Conservation (phyloP, 345 rosid species). For the Eutrema japonicum region DNA sequence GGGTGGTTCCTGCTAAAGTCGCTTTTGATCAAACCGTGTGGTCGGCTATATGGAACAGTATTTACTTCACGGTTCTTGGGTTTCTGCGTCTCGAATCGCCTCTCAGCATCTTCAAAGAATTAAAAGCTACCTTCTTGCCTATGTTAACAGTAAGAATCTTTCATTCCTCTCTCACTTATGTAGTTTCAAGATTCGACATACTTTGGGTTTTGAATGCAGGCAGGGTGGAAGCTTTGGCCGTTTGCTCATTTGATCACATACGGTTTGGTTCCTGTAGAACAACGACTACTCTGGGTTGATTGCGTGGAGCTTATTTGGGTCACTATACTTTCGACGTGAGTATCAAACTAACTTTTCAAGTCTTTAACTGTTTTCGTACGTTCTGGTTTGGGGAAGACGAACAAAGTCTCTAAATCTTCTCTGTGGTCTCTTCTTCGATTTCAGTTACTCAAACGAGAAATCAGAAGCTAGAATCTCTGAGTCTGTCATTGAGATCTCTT, state of each 20-base stretch:
- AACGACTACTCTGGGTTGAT: constrained; percentile 98
- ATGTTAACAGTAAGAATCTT: constrained; percentile 75
- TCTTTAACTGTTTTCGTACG: neutral
- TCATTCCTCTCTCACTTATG: neutral
- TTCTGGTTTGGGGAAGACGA: neutral
- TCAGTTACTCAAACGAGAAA: constrained; percentile 88
- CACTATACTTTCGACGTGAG: constrained; percentile 97
- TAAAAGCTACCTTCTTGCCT: constrained; percentile 80
- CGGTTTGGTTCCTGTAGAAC: constrained; percentile 88
- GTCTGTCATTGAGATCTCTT: constrained; percentile 51
- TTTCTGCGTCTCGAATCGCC: constrained; percentile 88
- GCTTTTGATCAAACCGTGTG: constrained; percentile 90
- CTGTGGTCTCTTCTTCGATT: neutral
- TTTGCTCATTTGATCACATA: constrained; percentile 95
- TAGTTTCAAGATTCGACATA: constrained; percentile 8
- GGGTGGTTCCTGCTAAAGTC: constrained; percentile 96
- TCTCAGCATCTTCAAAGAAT: constrained; percentile 58
- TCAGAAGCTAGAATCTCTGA: constrained; percentile 79
- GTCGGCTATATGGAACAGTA: constrained; percentile 95
- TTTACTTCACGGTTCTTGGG: constrained; percentile 71
- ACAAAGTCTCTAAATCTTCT: constrained; percentile 2
- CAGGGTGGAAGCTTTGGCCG: constrained; percentile 99
- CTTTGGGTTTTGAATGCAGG: constrained; percentile 52
- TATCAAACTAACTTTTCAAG: constrained; percentile 14
- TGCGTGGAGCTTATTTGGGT: constrained; percentile 97